phyloP scores from a whole-genome alignment of 805 yeast species.

The Myxozyma neotropica region DNA sequence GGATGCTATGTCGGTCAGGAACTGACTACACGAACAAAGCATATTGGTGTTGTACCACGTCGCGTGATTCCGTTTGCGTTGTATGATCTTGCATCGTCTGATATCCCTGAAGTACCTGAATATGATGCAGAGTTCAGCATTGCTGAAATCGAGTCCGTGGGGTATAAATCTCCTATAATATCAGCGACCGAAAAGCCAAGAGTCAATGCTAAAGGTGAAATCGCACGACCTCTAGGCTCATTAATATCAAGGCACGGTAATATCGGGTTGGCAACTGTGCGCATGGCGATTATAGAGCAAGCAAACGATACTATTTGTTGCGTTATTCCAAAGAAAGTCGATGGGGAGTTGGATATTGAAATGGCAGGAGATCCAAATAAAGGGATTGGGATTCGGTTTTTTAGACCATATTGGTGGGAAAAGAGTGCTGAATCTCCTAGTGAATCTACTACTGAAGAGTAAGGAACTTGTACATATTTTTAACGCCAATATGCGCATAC shows the following conservation, averaged over 20 bases:
- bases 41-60: conserved; percentile 80
- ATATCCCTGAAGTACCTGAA: background rate
- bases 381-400: conserved; percentile 29
- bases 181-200: conserved; percentile 12
- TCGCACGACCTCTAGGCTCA: conserved; percentile 58
- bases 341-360: conserved; percentile 10
- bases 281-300: conserved; percentile 30
- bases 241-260: conserved; percentile 59
- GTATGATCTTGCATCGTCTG: conserved; percentile 25
- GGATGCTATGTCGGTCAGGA: conserved; percentile 99
- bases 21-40: conserved; percentile 82
- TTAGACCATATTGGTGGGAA: conserved; percentile 76
- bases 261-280: conserved; percentile 58
- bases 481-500: background rate
- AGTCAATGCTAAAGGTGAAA: conserved; percentile 28
- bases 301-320: conserved; percentile 13
- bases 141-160: background rate
- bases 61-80: conserved; percentile 71
- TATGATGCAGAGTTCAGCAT: background rate
- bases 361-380: conserved; percentile 44
- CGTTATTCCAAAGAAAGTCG: conserved; percentile 10
- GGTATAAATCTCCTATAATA: conserved; percentile 22
- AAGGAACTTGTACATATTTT: background rate
- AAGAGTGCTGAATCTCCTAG: conserved; percentile 10
- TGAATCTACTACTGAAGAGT: background rate